phyloP scores from a whole-genome alignment of 768 basidiomycete genomes.

The Phylloporus arenicola region DNA sequence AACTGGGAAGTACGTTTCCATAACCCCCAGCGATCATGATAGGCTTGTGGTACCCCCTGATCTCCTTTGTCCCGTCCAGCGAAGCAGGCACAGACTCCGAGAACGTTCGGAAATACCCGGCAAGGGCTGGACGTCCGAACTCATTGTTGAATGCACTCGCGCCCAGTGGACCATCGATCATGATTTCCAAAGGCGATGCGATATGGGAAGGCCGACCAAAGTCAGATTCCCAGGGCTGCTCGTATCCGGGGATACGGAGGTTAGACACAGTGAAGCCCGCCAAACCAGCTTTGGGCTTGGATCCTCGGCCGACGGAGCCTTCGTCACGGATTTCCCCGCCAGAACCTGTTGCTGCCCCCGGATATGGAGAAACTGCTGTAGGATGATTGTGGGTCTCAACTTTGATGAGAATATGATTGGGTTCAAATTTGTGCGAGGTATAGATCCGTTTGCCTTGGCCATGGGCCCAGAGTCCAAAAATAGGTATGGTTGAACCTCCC shows the following conservation, averaged over 20 bases:
- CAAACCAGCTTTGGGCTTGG: constrained; percentile 93
- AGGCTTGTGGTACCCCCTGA: constrained; percentile 98
- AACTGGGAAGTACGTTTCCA: constrained; percentile 84
- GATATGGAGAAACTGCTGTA: constrained; percentile 95
- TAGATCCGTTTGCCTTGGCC: constrained; percentile 42
- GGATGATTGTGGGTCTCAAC: constrained; percentile 99
- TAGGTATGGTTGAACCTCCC: constrained; percentile 60
- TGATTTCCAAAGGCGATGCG: constrained; percentile 91
- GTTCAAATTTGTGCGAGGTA: constrained; percentile 47
- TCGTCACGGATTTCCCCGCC: constrained; percentile 99
- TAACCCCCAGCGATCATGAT: constrained; percentile 99
- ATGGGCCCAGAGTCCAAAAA: constrained; percentile 56
- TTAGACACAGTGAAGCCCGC: constrained; percentile 92
- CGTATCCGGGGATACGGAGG: constrained; percentile 84
- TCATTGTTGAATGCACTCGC: constrained; percentile 98
- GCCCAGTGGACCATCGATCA: constrained; percentile 93
- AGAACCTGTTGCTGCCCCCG: constrained; percentile 97
- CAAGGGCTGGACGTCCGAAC: constrained; percentile 88
- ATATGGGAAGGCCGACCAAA: constrained; percentile 89
- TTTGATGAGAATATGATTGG: constrained; percentile 89
- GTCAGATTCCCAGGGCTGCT: constrained; percentile 94
- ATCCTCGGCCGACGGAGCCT: constrained; percentile 91
- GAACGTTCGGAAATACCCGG: constrained; percentile 96
- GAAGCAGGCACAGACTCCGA: constrained; percentile 64
- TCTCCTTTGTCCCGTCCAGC: constrained; percentile 47